Percentiles rank a stretch among this genome's conserved stretches.
Evolutionary conservation across 441 rosid genomes (phyloP).

Genomic region (Jatropha podagrica): DNA sequence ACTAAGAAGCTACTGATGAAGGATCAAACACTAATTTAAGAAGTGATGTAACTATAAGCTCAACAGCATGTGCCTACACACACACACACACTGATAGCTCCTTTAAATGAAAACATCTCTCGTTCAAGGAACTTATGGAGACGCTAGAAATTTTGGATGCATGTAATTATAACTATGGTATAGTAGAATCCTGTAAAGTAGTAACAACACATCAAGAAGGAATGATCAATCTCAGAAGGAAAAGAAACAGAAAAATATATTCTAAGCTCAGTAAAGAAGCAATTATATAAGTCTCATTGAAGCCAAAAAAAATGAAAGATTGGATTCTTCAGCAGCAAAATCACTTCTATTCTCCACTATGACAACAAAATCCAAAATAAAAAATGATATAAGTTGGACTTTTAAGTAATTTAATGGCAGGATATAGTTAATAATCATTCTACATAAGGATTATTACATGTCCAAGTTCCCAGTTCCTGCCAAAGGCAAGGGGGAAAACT

Average conservation of each 20-base stretch:
- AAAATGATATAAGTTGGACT: neutral
- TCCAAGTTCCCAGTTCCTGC: neutral
- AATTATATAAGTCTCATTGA: neutral
- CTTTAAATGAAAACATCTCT: neutral
- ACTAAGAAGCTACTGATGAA: neutral
- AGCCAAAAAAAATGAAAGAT: neutral
- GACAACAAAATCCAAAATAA: neutral
- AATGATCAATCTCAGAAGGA: neutral
- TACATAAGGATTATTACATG: neutral
- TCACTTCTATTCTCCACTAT: neutral
- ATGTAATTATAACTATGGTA: neutral
- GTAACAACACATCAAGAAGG: neutral
- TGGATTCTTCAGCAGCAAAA: neutral
- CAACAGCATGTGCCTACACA: no score
- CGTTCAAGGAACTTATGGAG: neutral
- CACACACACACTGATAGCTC: no score
- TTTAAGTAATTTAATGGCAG: neutral
- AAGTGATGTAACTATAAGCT: no score
- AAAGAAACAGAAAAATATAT: neutral
- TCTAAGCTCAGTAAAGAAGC: neutral
- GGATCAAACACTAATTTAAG: neutral
- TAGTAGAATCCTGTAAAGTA: neutral
- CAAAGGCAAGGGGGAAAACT: neutral
- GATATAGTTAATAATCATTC: neutral
- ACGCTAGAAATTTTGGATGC: neutral